Conservation (phyloP, 1,139 yeast species). For the Magnusiomyces paraingens region DNA sequence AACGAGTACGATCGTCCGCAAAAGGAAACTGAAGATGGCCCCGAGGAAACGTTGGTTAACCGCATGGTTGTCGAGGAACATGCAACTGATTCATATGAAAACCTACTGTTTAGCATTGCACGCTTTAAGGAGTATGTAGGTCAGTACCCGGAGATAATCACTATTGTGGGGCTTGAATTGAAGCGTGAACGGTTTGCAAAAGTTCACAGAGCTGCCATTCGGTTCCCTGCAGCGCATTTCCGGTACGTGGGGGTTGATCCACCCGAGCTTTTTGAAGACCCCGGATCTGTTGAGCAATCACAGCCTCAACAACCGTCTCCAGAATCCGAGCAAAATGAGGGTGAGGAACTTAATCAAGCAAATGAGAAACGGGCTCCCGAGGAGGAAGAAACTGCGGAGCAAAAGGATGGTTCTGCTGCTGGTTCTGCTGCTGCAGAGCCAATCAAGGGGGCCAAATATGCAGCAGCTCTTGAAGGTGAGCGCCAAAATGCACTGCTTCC, state of each 20-base stretch:
- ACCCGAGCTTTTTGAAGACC: slow-evolving; percentile 19
- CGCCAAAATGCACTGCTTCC: slow-evolving; percentile 47
- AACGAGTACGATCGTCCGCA: slow-evolving; percentile 8
- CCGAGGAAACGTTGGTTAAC: slow-evolving; percentile 16
- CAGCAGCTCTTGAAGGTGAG: slow-evolving; percentile 35
- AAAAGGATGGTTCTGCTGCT: background rate
- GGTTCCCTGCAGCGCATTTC: slow-evolving; percentile 35
- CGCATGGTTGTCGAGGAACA: slow-evolving; percentile 52
- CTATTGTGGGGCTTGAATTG: slow-evolving; percentile 69
- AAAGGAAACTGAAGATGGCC: slow-evolving; percentile 10
- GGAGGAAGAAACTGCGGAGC: background rate
- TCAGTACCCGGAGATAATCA: slow-evolving; percentile 45
- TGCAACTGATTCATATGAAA: slow-evolving; percentile 80
- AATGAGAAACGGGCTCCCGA: background rate
- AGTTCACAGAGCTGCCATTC: slow-evolving; percentile 50
- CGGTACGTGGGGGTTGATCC: slow-evolving; percentile 58
- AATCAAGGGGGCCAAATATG: background rate
- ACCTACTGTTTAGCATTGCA: slow-evolving; percentile 57
- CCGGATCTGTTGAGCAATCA: background rate
- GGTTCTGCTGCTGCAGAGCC: background rate
- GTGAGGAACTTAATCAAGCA: background rate
- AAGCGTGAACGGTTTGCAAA: slow-evolving; percentile 53
- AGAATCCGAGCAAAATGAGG: background rate
- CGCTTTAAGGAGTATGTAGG: slow-evolving; percentile 47
- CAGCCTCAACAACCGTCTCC: background rate